Evolutionary conservation across 2,329 filamentous ascomycete species (phyloP), one percentile per base, ranked within the genome.

Genomic region (Exophiala bonariae): DNA sequence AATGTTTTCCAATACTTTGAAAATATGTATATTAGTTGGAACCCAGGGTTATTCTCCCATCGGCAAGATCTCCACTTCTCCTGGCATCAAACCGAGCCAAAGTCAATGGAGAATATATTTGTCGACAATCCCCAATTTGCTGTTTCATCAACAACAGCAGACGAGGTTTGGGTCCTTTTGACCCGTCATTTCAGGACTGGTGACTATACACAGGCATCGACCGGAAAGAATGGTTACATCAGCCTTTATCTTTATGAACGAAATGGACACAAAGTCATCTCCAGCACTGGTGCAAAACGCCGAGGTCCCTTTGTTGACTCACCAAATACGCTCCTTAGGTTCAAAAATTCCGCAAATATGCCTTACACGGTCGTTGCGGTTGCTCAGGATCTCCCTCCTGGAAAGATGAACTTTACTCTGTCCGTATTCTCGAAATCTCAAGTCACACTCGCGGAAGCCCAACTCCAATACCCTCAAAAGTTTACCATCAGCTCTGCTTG

Each of bases 11-110:
- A 96, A 61, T 85, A 96, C 63, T 99, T 96, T 55, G 90, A 97
- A 64, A 95, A 91, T 14, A 81, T 99, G 57, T 99, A 97, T 66
- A 76, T 99, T 44, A 99, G 97, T 68, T 99, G 93, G 93, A 96
- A 96, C 56, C 91, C 93, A 0, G 78, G 80, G 1, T 74, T 96
- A 1, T 99, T 99, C 68, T 74, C 74, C 2, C 73, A 87, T 63
- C 83, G 91, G 7, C 85, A 96, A 65, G 91, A 99, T 60, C 82
- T 91, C 46, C 93, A 99, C 67, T 95, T 97, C 62, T 77, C 78
- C 2, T 99, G 93, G 93, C 77, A 85, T 49, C 64, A 85, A n/a
- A 66, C 70, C n/a, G 62, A 57, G 31, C 54, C 59, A 3, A 63
- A 57, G 16, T 22, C 40, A n/a, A 45, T 19, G 22, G 41, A 40